Conservation (phyloP, 768 basidiomycete genomes). For the Mrakia hoshinonis region DNA sequence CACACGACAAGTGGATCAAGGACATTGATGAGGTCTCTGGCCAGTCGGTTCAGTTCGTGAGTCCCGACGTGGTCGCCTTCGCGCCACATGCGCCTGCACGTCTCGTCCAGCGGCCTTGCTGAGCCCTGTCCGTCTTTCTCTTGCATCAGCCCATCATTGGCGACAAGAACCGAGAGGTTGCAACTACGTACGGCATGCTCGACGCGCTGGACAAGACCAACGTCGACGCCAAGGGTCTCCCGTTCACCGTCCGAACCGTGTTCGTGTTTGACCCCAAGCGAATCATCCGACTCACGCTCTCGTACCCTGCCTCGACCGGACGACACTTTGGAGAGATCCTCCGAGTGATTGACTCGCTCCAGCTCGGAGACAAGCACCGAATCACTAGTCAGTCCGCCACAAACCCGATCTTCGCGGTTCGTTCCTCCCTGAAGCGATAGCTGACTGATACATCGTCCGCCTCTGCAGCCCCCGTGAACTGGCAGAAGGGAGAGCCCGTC, state of each 20-base stretch:
- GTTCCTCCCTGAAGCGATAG: constrained; percentile 47
- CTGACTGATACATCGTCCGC: constrained; percentile 35
- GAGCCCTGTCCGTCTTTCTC: constrained; percentile 51
- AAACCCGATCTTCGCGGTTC: too few relatives aligned
- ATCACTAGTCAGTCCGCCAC: constrained; percentile 33
- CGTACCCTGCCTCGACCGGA: constrained; percentile 80
- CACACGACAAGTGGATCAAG: constrained; percentile 78
- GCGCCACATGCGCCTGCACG: neutral
- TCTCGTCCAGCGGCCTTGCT: neutral
- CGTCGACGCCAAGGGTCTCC: constrained; percentile 56
- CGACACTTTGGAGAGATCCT: constrained; percentile 77
- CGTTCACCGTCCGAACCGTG: constrained; percentile 96
- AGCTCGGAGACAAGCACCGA: constrained; percentile 55
- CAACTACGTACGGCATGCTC: constrained; percentile 83
- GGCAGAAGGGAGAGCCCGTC: constrained; percentile 86
- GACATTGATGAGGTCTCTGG: constrained; percentile 52
- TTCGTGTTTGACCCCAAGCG: constrained; percentile 97
- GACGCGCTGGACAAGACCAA: constrained; percentile 89
- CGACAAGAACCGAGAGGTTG: constrained; percentile 75
- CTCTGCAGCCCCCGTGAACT: constrained; percentile 87
- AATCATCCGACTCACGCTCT: constrained; percentile 75
- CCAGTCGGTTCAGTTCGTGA: neutral
- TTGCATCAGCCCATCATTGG: constrained; percentile 96
- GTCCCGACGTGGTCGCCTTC: neutral
- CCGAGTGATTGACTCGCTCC: constrained; percentile 76